phyloP scores from a whole-genome alignment of 305 asterid genomes.

The Stenogyne calaminthoides region DNA sequence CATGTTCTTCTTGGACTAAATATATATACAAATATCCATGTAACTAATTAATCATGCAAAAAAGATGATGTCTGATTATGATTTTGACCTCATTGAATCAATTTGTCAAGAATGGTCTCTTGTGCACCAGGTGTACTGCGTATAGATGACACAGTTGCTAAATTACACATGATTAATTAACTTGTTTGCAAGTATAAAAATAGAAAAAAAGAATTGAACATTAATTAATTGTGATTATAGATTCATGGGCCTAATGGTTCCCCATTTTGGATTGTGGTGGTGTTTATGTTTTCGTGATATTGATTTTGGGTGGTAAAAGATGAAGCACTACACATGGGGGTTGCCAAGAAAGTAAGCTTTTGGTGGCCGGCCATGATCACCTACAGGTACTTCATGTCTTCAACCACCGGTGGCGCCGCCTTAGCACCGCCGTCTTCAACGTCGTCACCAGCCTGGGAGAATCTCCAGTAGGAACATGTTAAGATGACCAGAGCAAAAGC shows the following conservation, averaged over 20 bases:
- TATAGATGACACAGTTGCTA: too few species aligned
- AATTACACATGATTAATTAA: not conserved
- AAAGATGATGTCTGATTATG: too few species aligned
- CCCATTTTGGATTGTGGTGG: slow-evolving; percentile 9
- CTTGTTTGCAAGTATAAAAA: not conserved
- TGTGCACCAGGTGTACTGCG: too few species aligned
- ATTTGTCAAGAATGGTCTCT: too few species aligned
- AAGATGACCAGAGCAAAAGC: slow-evolving; percentile 50
- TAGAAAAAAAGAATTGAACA: not conserved
- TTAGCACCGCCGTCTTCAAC: slow-evolving; percentile 29
- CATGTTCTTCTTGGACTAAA: too few species aligned
- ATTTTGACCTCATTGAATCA: too few species aligned
- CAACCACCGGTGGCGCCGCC: slow-evolving; percentile 28
- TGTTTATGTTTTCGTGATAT: not conserved
- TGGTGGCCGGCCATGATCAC: slow-evolving; percentile 63
- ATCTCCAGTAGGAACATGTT: slow-evolving; percentile 59
- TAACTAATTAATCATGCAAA: too few species aligned
- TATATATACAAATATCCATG: too few species aligned
- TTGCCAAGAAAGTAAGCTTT: slow-evolving; percentile 53
- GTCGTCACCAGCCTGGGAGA: slow-evolving; percentile 28
- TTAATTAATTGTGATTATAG: not conserved
- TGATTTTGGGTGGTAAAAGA: not conserved
- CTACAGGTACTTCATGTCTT: slow-evolving; percentile 46
- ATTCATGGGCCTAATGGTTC: not conserved
- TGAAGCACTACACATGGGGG: slow-evolving; percentile 37